Base-by-base conservation (phyloP, 176 grass and related monocot genomes). In the Oropetium thomaeum region DNA sequence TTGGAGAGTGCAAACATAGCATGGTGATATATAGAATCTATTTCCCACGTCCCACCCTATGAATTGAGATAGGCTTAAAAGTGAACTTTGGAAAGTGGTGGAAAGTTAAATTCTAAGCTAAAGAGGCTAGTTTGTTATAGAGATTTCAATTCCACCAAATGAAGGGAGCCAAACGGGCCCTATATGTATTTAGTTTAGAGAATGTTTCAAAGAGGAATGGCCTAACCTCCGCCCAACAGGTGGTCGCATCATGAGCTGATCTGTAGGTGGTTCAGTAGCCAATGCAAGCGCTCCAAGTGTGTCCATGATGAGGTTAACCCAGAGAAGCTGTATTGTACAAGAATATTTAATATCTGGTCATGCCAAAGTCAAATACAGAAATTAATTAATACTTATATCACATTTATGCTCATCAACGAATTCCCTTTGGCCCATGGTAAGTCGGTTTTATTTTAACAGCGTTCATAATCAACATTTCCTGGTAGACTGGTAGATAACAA, bases 251-350 rank as follows among this genome's bases (percentile, higher is more conserved):
- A 98, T 92, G 65, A 92, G 89, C 42, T 90, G 69, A 69, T 98
- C 88, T 9, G 91, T 95, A 48, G 96, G 96, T 76, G 91, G 86
- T 90, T 98, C 96, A 23, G 96, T 98, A 17, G 96, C 96, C 84
- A 98, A 93, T 52, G 96, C 96, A 69, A 98, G 87, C 73, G 96
- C 96, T 43, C 96, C 96, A 69, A 98, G 96, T 38, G 96, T 98
- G 76, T 98, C 96, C 96, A 98, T 98, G 19, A 98, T 98, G 60
- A 98, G 91, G 75, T 98, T 98, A 67, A 98, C 91, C 96, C 96
- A 98, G 34, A 98, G 84, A 84, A 98, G 91, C 96, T 98, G 84
- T 59, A 64, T 82, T 10, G 80, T 52, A 42, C 73, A 27, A 59
- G 70, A 64, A 63, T 70, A 79, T 58, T 55, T 82, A 81, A 34